Percentiles rank a stretch among this genome's conserved stretches.
Conservation (phyloP, 1,139 yeast genomes). For the Pichia sp. region DNA sequence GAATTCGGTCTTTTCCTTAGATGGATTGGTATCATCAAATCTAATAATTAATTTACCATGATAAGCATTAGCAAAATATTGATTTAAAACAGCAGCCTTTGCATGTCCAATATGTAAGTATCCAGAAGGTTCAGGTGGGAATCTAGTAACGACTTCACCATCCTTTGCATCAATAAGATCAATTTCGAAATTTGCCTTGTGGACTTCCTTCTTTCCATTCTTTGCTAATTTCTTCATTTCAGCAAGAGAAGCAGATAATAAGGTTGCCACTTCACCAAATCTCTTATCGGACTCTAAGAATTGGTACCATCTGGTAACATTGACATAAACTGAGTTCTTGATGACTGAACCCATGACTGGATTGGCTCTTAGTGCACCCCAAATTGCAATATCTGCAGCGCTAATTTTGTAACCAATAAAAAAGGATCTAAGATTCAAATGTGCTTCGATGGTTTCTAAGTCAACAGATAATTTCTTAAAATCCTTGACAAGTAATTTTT, state of each 20-base stretch:
- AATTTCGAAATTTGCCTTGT: slow-evolving; percentile 89
- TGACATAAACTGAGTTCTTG: slow-evolving; percentile 76
- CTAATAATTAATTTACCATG: slow-evolving; percentile 92
- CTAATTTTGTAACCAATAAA: slow-evolving; percentile 61
- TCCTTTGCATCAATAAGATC: slow-evolving; percentile 84
- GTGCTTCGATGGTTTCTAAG: slow-evolving; percentile 75
- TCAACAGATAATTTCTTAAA: slow-evolving; percentile 77
- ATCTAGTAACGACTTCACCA: slow-evolving; percentile 94
- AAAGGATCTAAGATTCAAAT: slow-evolving; percentile 79
- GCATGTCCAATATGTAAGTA: slow-evolving; percentile 96
- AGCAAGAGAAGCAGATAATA: slow-evolving; percentile 57
- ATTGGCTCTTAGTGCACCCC: slow-evolving; percentile 93
- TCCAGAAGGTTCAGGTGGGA: slow-evolving; percentile 92
- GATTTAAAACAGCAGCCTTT: slow-evolving; percentile 92
- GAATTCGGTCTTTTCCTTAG: slow-evolving; percentile 88
- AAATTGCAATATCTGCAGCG: slow-evolving; percentile 77
- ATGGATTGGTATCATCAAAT: slow-evolving; percentile 96
- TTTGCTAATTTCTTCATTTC: slow-evolving; percentile 71
- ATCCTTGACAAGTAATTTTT: slow-evolving; percentile 71
- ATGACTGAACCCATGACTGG: slow-evolving; percentile 87
- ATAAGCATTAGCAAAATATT: slow-evolving; percentile 89
- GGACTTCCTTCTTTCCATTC: slow-evolving; percentile 68
- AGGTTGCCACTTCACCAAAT: slow-evolving; percentile 67
- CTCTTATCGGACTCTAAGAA: slow-evolving; percentile 59
- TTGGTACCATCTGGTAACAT: slow-evolving; percentile 91